Evolutionary conservation across 2,329 filamentous ascomycete genomes (phyloP), one percentile per base, ranked within the genome.

Genomic region (Periconia digitata): DNA sequence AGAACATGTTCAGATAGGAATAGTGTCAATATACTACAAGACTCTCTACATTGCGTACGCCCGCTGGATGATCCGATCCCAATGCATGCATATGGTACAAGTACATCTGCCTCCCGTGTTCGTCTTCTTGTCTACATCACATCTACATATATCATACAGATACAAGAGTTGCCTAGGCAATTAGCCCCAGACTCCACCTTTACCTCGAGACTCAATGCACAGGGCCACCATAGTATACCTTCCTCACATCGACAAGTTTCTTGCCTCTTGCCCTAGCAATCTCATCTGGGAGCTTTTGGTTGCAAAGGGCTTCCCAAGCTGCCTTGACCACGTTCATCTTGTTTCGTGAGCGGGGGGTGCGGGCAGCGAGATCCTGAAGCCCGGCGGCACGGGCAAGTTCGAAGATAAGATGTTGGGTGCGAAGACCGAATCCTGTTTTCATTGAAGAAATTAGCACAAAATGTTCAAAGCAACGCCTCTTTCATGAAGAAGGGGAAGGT

Each of bases 271-370:
- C 92, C 42, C 89, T 82, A 47, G 94, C 94, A 67, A 99, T 86
- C 67, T 92, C 85, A 70, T 97, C 90, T 0, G 94, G 94, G 66
- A 95, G 80, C 52, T 84, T 84, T 77, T 99, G 94, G 76, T 79
- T 87, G 71, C 84, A 82, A 54, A 99, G 78, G 5, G 92, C 92
- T 71, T 92, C 73, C 73, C 89, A 89, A 35, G 90, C 83, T 13
- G 94, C 94, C 77, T 96, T 96, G 75, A 96, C 88, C 16, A 92
- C 90, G 78, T 99, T 99, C 91, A 97, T 96, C 60, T 91, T 90
- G 79, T 96, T 97, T 64, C 92, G 84, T 54, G 90, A 90, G 39
- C 92, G 87, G 32, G 86, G 85, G 54, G 95, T 92, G 58, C 83
- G 82, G 41, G 90, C 92, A 15, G 91, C 83, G 27, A 99, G 82